phyloP scores from a whole-genome alignment of 768 basidiomycete genomes.

The Galerina sulciceps region DNA sequence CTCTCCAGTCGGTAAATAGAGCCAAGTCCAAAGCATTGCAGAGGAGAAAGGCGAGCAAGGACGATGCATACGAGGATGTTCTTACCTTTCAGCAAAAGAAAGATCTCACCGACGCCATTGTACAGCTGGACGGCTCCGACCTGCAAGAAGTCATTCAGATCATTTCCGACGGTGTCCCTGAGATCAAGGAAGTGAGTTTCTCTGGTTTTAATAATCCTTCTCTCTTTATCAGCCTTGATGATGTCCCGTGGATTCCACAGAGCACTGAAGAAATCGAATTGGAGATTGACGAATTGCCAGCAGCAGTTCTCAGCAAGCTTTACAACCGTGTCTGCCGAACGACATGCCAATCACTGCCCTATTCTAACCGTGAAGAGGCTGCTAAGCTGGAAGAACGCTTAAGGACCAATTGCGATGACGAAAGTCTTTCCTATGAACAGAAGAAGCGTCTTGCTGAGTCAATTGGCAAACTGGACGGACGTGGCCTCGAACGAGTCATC shows the following conservation, averaged over 20 bases:
- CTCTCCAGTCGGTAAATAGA: conserved; percentile 55
- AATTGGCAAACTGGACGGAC: too few relatives aligned
- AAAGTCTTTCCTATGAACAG: too few relatives aligned
- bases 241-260: conserved; percentile 52
- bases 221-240: conserved; percentile 14
- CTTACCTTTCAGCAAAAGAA: conserved; percentile 98
- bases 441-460: too few relatives aligned
- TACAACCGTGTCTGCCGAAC: conserved; percentile 95
- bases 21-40: conserved; percentile 52
- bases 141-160: conserved; percentile 92
- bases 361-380: too few relatives aligned
- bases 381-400: too few relatives aligned
- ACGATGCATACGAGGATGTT: conserved; percentile 74
- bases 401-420: too few relatives aligned
- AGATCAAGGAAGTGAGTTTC: conserved; percentile 84
- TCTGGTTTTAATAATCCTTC: conserved; percentile 12
- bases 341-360: conserved; percentile 51
- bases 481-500: too few relatives aligned
- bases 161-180: conserved; percentile 92
- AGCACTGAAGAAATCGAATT: conserved; percentile 98
- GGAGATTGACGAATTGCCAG: conserved; percentile 92
- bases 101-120: conserved; percentile 94
- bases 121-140: conserved; percentile 78
- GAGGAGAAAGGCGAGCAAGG: conserved; percentile 72
- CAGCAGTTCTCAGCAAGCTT: conserved; percentile 85